Base-by-base conservation (phyloP, 1,284 basidiomycete genomes). In the Dichomitus squalens region DNA sequence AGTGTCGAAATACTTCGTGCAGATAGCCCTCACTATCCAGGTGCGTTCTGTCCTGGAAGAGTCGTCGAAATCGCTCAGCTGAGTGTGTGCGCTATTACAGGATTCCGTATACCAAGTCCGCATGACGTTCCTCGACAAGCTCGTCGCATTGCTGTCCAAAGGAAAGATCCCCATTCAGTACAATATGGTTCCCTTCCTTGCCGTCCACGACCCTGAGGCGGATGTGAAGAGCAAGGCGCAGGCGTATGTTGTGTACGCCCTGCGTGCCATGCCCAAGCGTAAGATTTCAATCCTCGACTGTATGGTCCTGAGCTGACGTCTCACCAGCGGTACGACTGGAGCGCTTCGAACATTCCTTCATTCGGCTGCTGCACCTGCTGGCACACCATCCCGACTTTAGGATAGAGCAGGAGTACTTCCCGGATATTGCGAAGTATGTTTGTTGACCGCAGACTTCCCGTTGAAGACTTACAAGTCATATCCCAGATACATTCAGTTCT, bases 351-450 rank as follows among this genome's bases (percentile, higher is more conserved):
- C 76, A 89, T 57, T 84, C 90, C 1, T 92, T 98, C 65, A 85
- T 95, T 31, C 87, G 95, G 4, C 75, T 98, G 14, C 78, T 99
- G 5, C 92, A 96, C 68, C 73, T 96, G 0, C 79, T 99, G 2
- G 92, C 95, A 0, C 95, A 97, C 70, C 96, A 99, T 73, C 96
- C 96, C 1, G 96, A 99, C 73, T 95, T 95, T 67, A 79, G 77
- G 43, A 75, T 78, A 20, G 75, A 76, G 5, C 79, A 84, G 40
- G 86, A 88, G 48, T 84, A 84, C 31, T 71, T 94, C 27, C 78
- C 85, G 43, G 89, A 90, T 60, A 85, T 90, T 63, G 84, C 88
- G 4, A 90, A 87, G 88, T 90, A 68, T 51, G 41, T n/a, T 18
- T 1, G 8, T 41, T 35, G 25, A 27, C 38, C 35, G 34, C 53